phyloP scores from a whole-genome alignment of 202 grass and related monocot species.

The Panicum virgatum region DNA sequence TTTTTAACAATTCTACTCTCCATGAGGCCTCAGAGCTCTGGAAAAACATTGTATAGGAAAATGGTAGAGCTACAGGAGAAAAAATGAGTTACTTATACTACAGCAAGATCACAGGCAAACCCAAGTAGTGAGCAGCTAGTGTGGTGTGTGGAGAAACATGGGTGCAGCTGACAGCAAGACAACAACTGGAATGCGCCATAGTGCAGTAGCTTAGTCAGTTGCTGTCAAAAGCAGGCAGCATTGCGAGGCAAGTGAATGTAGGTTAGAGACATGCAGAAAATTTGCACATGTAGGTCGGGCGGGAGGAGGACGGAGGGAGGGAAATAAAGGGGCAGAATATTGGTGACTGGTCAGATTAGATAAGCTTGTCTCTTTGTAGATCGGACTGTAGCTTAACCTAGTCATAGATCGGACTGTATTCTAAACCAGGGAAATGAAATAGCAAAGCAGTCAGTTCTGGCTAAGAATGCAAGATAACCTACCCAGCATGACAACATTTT shows the following conservation, averaged over 20 bases:
- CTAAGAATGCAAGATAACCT: slow-evolving; percentile 2
- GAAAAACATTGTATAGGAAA: neutral
- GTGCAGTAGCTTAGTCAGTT: neutral
- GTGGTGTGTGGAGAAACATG: slow-evolving; percentile 12
- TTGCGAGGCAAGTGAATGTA: neutral
- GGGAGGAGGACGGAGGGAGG: no score
- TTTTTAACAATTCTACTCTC: neutral
- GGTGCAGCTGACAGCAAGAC: neutral
- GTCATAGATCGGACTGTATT: slow-evolving; percentile 8
- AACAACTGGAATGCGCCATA: neutral
- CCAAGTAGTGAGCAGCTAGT: neutral
- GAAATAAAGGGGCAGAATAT: neutral
- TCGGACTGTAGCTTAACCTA: slow-evolving; percentile 8
- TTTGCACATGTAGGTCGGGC: neutral
- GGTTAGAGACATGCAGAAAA: neutral
- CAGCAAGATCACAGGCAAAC: neutral
- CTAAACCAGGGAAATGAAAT: slow-evolving; percentile 13
- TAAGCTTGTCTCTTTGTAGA: neutral
- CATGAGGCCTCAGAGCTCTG: neutral
- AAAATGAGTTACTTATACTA: neutral
- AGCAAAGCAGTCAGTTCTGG: slow-evolving; percentile 9
- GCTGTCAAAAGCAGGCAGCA: neutral
- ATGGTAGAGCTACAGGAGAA: neutral
- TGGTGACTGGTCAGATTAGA: neutral
- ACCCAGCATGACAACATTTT: slow-evolving; percentile 33